Evolutionary conservation across 2,329 filamentous ascomycete species (phyloP), one percentile per base, ranked within the genome.

Genomic region (Exserohilum turcica): DNA sequence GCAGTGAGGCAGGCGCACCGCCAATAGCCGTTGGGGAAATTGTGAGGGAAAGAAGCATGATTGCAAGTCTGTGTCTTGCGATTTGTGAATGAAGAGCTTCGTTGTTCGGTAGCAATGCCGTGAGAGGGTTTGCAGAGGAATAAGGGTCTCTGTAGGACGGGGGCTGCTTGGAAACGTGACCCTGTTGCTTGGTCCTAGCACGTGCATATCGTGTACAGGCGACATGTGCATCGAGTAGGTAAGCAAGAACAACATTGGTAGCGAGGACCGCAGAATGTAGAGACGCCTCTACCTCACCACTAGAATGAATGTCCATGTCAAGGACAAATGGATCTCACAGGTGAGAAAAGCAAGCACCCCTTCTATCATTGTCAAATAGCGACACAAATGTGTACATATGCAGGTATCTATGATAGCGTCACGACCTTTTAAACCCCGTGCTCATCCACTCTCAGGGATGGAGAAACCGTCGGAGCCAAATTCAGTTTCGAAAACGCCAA

Each of bases 401-500:
- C 32, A 33, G 42, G 42, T 35, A 44, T 44, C 42, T 44, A 44
- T 18, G 18, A 33, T 35, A 15, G 31, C 15, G 31, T 27, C 42
- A 44, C 32, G 29, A 24, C 33, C 21, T 24, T 24, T 4, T 5
- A 24, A 5, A 24, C 27, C 29, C 42, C 21, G 31, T 35, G 10
- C 18, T 21, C 32, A 35, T 15, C 27, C 19, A 32, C 15, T 21
- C 15, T 21, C 43, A 18, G 42, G 31, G 31, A 33, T 29, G 16
- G 42, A 29, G 42, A 13, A 29, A 21, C 28, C 32, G 3, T 6
- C 27, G 9, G 19, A 18, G 15, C 5, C 12, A 36, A 13, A 5
- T 3, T n/a, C 21, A 8, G 3, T 12, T 29, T n/a, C 28, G 15
- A 31, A 28, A 66, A 64, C 57, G 58, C 61, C 61, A 19, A 19